Evolutionary conservation across 2,329 filamentous ascomycete genomes (phyloP).

Genomic region (Trichothecium sympodiale): DNA sequence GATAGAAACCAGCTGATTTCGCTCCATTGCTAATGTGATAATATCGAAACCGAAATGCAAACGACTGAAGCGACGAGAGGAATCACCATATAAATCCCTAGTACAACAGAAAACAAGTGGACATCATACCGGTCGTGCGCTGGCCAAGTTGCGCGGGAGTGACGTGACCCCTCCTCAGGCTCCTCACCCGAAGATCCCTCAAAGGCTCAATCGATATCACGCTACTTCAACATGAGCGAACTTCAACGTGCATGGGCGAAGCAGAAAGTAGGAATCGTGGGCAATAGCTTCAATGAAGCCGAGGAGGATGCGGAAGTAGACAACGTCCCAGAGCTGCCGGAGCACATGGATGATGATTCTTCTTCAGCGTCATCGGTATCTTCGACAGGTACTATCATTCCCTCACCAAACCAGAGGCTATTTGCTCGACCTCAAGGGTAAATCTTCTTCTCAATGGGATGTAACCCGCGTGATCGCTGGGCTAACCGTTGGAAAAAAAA

Average conservation of each 20-base stretch:
- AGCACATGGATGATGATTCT: constrained; percentile 48
- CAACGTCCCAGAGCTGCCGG: constrained; percentile 34
- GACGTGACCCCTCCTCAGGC: too few species aligned
- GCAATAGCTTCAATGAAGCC: constrained; percentile 37
- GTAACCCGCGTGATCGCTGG: constrained; percentile 1
- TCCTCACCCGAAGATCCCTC: too few species aligned
- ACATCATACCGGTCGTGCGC: too few species aligned
- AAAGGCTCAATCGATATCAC: too few species aligned
- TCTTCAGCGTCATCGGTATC: constrained; percentile 66
- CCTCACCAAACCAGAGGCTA: constrained; percentile 60
- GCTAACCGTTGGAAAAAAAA: constrained; percentile 1
- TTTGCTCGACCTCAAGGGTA: constrained; percentile 64
- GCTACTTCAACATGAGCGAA: constrained; percentile 54
- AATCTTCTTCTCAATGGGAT: constrained; percentile 11
- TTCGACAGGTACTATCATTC: constrained; percentile 84
- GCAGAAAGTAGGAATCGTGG: constrained; percentile 53
- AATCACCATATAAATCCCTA: too few species aligned
- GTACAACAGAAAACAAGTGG: too few species aligned
- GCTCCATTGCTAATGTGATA: too few species aligned
- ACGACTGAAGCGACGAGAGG: too few species aligned
- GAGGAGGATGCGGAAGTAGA: constrained; percentile 40
- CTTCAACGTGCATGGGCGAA: constrained; percentile 71
- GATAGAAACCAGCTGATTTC: too few species aligned
- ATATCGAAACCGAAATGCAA: too few species aligned
- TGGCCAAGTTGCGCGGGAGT: too few species aligned